Evolutionary conservation across 2,329 filamentous ascomycete genomes (phyloP), one percentile per base, ranked within the genome.

Genomic region (Beauveria scarabaeidicola): DNA sequence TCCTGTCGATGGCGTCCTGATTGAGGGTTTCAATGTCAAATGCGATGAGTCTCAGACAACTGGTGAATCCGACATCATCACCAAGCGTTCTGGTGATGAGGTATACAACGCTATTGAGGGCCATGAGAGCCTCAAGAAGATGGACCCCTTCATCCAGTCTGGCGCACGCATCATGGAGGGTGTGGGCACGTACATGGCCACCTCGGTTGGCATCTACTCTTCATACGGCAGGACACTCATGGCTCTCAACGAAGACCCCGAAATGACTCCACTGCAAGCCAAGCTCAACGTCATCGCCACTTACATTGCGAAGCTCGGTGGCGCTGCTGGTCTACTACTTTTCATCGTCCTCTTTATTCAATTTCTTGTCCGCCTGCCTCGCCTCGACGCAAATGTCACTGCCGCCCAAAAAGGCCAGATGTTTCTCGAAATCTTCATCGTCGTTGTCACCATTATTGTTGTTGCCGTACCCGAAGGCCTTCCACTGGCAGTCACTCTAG

Each of bases 321-420:
- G 90, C 70, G 85, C 80, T 54, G 90, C 91, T 52, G 90, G 88
- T 64, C 77, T 94, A 15, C 75, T 91, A 9, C 78, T 96, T 51
- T 96, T 97, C 74, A 79, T 93, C 51, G 88, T 95, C 50, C 79
- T 96, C 15, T 84, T 96, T 68, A 92, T 96, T 75, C 83, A 91
- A 67, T 97, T 96, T 69, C 77, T 94, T 10, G 90, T 86, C 52
- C 75, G 83, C 13, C 80, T 96, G 3, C 77, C 78, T 6, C 69
- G 80, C 73, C 58, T 75, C 72, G 63, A 63, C 19, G 78, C 82
- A 61, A 64, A 68, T 3, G 74, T 74, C 1, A 80, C 80, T 0
- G 79, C 90, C 3, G 85, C 89, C 3, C 72, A 85, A 57, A 96
- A 95, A 75, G 91, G 89, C 9, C 89, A 93, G 67, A 79, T 83